Conservation (phyloP, 495 filamentous ascomycete genomes). For the Mycothermus thermophilus region DNA sequence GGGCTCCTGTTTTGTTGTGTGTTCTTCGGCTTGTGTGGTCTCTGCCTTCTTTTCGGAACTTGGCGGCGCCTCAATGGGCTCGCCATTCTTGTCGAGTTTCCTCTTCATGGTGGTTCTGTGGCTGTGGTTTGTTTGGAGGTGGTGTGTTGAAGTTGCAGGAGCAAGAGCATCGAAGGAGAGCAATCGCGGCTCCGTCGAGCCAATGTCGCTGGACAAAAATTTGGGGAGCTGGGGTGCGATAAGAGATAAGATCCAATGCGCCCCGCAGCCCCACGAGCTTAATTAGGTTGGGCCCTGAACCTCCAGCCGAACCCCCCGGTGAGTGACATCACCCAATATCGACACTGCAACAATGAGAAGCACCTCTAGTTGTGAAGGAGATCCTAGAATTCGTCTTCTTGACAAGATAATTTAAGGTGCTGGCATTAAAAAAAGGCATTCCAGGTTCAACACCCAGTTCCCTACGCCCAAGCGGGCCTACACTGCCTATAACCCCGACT, state of each 20-base stretch:
- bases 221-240: constrained; percentile 1
- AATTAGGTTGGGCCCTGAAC: too few relatives aligned
- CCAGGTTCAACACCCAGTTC: too few relatives aligned
- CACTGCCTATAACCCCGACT: too few relatives aligned
- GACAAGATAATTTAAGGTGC: too few relatives aligned
- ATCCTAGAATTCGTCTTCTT: too few relatives aligned
- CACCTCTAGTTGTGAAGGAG: too few relatives aligned
- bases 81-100: constrained; percentile 39
- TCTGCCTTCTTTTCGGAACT: constrained; percentile 2
- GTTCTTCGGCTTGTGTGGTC: not conserved
- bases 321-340: too few relatives aligned
- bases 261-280: constrained; percentile 6
- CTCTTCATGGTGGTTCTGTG: constrained; percentile 34
- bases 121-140: not conserved
- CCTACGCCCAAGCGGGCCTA: too few relatives aligned
- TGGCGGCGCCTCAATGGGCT: constrained; percentile 18
- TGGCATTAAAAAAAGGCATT: too few relatives aligned
- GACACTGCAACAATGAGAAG: too few relatives aligned
- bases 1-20: constrained; percentile 3
- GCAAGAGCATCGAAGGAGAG: not conserved
- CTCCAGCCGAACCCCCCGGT: too few relatives aligned
- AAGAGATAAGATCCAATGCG: constrained; percentile 1
- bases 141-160: not conserved
- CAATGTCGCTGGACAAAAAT: not conserved
- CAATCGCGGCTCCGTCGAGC: not conserved